A percentile compares a stretch with the other conserved stretches of the same genome.
phyloP scores from a whole-genome alignment of 1,284 basidiomycete genomes.

The Trichosporon coremiiforme region DNA sequence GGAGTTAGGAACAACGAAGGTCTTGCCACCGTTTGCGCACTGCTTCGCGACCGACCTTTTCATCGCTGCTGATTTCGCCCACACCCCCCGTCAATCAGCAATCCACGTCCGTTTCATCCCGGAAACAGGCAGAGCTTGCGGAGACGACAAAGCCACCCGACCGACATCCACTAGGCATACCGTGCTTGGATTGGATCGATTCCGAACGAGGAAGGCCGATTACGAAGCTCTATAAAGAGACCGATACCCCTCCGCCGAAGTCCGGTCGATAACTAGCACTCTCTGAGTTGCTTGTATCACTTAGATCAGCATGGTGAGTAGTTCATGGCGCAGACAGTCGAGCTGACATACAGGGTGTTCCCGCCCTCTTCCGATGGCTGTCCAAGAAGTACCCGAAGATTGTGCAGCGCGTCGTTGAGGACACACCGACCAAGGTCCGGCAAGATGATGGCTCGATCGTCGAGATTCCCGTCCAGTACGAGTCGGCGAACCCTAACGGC shows the following conservation, averaged over 20 bases:
- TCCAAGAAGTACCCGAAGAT: conserved; percentile 97
- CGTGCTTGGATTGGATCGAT: background rate
- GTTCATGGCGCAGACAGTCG: too few relatives aligned
- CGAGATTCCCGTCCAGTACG: conserved; percentile 79
- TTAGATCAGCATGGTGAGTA: conserved; percentile 27
- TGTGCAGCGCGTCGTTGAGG: conserved; percentile 78
- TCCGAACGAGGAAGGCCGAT: conserved; percentile 4
- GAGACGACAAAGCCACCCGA: background rate
- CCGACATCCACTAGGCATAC: background rate
- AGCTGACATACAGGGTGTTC: conserved; percentile 68
- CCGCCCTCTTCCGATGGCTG: conserved; percentile 87
- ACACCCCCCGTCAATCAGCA: background rate
- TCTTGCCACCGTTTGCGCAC: conserved; percentile 9
- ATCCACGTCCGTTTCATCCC: background rate
- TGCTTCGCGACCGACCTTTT: conserved; percentile 4
- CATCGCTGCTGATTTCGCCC: conserved; percentile 2
- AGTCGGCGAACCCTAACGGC: conserved; percentile 89
- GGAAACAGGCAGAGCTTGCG: background rate
- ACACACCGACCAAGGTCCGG: conserved; percentile 70
- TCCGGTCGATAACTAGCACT: background rate
- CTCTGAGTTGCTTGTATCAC: background rate
- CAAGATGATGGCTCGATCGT: conserved; percentile 66
- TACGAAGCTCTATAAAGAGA: background rate
- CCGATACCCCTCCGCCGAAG: conserved; percentile 11
- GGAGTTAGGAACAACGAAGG: conserved; percentile 6